Evolutionary conservation across 1,139 yeast species (phyloP).

Genomic region (Yamadazyma buinensis): DNA sequence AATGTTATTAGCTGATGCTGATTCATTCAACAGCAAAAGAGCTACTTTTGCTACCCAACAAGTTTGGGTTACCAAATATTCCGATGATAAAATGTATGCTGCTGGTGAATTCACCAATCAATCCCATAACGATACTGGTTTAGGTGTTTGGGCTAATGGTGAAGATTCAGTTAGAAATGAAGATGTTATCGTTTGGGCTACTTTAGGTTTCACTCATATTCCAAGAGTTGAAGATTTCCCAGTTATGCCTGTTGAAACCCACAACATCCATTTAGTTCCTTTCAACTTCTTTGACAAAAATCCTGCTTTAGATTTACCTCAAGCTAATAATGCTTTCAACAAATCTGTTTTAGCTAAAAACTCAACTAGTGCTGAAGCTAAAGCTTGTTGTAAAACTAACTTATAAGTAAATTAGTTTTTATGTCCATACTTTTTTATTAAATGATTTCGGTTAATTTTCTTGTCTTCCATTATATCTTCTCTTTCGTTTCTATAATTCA

Average conservation of each 20-base stretch:
- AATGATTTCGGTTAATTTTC: neutral
- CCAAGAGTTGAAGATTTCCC: constrained; percentile 93
- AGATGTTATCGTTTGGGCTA: constrained; percentile 83
- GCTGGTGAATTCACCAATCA: constrained; percentile 83
- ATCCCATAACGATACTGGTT: constrained; percentile 59
- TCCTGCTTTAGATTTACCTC: constrained; percentile 83
- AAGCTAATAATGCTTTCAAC: constrained; percentile 67
- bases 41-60: constrained; percentile 74
- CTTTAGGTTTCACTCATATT: constrained; percentile 81
- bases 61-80: constrained; percentile 72
- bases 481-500: no score
- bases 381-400: constrained; percentile 40
- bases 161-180: constrained; percentile 72
- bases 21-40: constrained; percentile 60
- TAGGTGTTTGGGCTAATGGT: constrained; percentile 66
- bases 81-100: constrained; percentile 64
- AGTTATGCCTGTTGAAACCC: constrained; percentile 84
- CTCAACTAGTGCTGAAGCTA: constrained; percentile 18
- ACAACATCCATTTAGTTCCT: constrained; percentile 66
- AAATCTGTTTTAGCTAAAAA: constrained; percentile 49
- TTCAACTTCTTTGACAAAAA: constrained; percentile 75
- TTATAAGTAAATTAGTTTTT: constrained; percentile 6
- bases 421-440: neutral
- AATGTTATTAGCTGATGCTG: constrained; percentile 63
- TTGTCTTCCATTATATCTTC: no score